phyloP scores from a whole-genome alignment of 1,284 basidiomycete species.

The Phaffia rhodozyma region DNA sequence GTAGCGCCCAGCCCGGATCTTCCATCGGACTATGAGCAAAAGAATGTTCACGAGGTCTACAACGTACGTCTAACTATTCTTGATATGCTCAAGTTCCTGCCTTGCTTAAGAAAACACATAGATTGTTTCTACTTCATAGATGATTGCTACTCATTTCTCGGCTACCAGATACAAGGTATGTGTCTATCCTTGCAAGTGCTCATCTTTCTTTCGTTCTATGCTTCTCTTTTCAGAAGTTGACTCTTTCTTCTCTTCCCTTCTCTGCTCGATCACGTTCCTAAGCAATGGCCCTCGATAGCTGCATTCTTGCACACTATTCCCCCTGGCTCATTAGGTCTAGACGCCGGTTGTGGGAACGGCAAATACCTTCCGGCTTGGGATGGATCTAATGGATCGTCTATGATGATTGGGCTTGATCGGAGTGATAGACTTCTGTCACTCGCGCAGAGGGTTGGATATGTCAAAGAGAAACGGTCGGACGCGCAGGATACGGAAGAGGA shows the following conservation, averaged over 20 bases:
- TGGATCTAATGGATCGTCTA: slow-evolving; percentile 30
- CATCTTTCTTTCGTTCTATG: background rate
- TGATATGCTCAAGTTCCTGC: no score
- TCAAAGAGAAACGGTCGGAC: slow-evolving; percentile 1
- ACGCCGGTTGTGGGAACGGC: slow-evolving; percentile 94
- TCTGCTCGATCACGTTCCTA: slow-evolving; percentile 4
- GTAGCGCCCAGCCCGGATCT: slow-evolving; percentile 8
- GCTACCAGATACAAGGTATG: slow-evolving; percentile 16
- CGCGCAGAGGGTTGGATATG: slow-evolving; percentile 48
- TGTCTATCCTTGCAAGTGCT: background rate
- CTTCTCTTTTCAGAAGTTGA: background rate
- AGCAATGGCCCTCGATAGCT: slow-evolving; percentile 93
- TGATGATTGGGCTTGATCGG: slow-evolving; percentile 73
- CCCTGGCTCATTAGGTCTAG: slow-evolving; percentile 71
- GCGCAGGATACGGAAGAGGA: slow-evolving; percentile 22
- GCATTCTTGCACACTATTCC: slow-evolving; percentile 64
- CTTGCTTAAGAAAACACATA: no score
- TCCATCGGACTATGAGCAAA: slow-evolving; percentile 12
- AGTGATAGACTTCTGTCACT: slow-evolving; percentile 63
- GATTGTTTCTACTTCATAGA: background rate
- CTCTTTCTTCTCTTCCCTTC: background rate
- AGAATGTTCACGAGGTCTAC: slow-evolving; percentile 17
- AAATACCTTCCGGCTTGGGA: slow-evolving; percentile 63
- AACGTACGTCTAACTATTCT: background rate
- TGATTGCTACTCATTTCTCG: slow-evolving; percentile 17